Evolutionary conservation across 164 flowering plant genomes (phyloP), one percentile per base, ranked within the genome.

Genomic region (Vitis cinerea): DNA sequence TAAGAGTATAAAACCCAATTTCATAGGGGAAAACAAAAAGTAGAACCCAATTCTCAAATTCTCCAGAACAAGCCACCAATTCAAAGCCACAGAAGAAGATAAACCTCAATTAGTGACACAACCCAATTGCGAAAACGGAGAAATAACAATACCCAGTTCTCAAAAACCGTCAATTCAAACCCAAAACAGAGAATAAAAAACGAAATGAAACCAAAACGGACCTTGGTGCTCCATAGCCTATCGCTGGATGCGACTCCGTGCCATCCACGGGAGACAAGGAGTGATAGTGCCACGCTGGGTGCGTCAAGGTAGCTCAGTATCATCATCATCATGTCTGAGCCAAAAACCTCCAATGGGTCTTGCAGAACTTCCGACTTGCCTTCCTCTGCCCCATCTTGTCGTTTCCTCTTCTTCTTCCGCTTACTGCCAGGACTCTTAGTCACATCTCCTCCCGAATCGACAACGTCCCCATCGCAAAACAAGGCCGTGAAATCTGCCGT

Each of bases 241-340:
- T 91, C 92, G 56, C 83, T 74, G 61, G 88, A 88, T 76, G 97
- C 94, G 27, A 88, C 84, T 4, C 57, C 71, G 70, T 74, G 70
- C 97, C 97, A 89, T 10, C 79, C 77, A 59, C 87, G 89, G 61
- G 91, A 88, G 52, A 91, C 94, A 30, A 88, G 82, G 37, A 87
- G 86, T 44, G 86, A 77, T 10, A 76, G 86, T 80, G 91, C 97
- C 85, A 83, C 81, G 85, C 92, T 88, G 85, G 85, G 84, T 79
- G 94, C 91, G 83, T 91, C 92, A 8, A 91, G 87, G 65, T 77
- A 61, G 19, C 73, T 74, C 59, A 89, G 64, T 10, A 87, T 82
- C 81, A 68, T 74, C 80, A 78, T 8, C 87, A 89, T 83, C 15
- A 91, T 51, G 80, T 88, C 97, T 13, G 71, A 53, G 1, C 94